A percentile compares a stretch with the other conserved stretches of the same genome.
Conservation (phyloP, 2,329 filamentous ascomycete species). For the Alternaria tenuissima region DNA sequence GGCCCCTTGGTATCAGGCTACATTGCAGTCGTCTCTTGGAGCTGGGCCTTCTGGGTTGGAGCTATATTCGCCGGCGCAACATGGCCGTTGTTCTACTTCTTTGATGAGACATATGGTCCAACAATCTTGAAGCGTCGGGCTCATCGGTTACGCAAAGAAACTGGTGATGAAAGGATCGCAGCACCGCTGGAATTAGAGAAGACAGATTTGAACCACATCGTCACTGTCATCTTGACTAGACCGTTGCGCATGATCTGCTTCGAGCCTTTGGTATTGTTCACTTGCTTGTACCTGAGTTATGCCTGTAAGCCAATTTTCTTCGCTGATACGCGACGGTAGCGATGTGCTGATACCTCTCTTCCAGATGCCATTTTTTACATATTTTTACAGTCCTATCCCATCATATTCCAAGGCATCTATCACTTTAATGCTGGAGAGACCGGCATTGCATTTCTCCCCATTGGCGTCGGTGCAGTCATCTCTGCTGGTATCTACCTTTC, state of each 20-base stretch:
- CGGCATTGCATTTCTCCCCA: constrained; percentile 73
- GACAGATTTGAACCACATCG: constrained; percentile 64
- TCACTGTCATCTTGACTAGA: constrained; percentile 74
- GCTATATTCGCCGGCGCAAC: constrained; percentile 72
- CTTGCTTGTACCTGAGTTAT: constrained; percentile 72
- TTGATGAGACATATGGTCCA: constrained; percentile 63
- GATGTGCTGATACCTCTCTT: neutral
- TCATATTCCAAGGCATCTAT: constrained; percentile 71
- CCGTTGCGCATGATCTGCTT: constrained; percentile 77
- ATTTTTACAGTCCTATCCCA: constrained; percentile 77
- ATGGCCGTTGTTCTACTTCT: constrained; percentile 66
- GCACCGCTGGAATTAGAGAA: constrained; percentile 71
- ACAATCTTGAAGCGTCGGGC: constrained; percentile 62
- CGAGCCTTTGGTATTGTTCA: constrained; percentile 77
- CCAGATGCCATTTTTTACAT: constrained; percentile 69
- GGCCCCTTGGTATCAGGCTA: constrained; percentile 72
- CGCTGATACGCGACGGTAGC: neutral
- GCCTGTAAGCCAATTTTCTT: constrained; percentile 57
- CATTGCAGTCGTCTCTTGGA: constrained; percentile 69
- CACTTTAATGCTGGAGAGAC: constrained; percentile 69
- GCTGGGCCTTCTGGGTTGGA: constrained; percentile 75
- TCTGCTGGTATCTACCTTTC: constrained; percentile 68
- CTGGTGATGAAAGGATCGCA: constrained; percentile 62
- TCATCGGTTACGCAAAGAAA: constrained; percentile 63
- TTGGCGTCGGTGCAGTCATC: constrained; percentile 69